A percentile compares a stretch with the other conserved stretches of the same genome.
These are phyloP conservation scores for Xylariaceae sp. DNA, from an alignment of 2,329 filamentous ascomycete species.

Conservation along the genomic window DNA sequence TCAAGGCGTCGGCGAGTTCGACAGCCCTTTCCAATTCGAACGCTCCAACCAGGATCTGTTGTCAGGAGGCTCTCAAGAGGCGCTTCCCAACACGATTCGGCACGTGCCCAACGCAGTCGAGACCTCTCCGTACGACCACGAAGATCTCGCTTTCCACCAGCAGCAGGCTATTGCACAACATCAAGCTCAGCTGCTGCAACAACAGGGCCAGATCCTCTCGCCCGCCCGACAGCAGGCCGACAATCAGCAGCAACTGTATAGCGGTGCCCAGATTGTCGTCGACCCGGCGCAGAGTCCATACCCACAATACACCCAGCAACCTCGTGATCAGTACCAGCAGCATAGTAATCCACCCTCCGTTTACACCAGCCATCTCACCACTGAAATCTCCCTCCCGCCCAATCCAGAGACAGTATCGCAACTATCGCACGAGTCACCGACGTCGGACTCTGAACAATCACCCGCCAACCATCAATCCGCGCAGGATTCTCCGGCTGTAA, in stretches of 20 bases:
- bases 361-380: constrained; percentile 28
- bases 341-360: constrained; percentile 22
- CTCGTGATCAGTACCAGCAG: constrained; percentile 29
- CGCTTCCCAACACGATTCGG: constrained; percentile 42
- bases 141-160: constrained; percentile 43
- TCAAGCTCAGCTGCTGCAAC: constrained; percentile 21
- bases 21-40: constrained; percentile 34
- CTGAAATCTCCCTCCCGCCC: constrained; percentile 35
- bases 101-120: constrained; percentile 45
- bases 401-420: constrained; percentile 61
- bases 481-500: constrained; percentile 42
- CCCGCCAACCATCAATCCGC: constrained; percentile 40
- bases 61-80: constrained; percentile 39
- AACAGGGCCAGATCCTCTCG: constrained; percentile 23
- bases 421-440: constrained; percentile 58
- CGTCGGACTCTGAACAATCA: constrained; percentile 45
- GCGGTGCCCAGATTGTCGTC: constrained; percentile 32
- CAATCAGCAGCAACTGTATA: constrained; percentile 36
- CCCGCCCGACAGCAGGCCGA: constrained; percentile 28
- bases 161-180: constrained; percentile 31
- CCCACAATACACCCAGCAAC: constrained; percentile 29
- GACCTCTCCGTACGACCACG: constrained; percentile 40
- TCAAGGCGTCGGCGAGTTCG: constrained; percentile 41
- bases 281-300: constrained; percentile 37
- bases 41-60: constrained; percentile 39